Percentiles rank a stretch among this genome's conserved stretches.
These are phyloP conservation scores for Diutina mesorugosa DNA, from an alignment of 1,139 yeast genomes.

Conservation along the genomic window DNA sequence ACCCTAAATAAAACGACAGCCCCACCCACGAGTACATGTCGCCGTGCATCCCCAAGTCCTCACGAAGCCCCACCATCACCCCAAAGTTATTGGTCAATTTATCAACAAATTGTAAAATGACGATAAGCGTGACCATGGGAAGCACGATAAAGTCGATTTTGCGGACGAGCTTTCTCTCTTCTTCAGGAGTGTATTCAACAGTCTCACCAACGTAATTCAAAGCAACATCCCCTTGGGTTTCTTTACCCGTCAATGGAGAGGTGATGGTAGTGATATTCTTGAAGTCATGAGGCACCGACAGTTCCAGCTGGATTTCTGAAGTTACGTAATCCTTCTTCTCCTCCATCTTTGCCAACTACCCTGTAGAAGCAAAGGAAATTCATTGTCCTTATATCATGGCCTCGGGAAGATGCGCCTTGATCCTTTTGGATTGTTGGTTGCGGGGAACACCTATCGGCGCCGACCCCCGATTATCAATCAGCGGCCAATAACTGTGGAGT, in stretches of 20 bases:
- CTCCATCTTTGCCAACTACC: neutral
- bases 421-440: too few species aligned
- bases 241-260: conserved; percentile 5
- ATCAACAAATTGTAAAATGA: conserved; percentile 5
- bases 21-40: conserved; percentile 5
- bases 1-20: conserved; percentile 5
- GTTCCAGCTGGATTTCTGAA: neutral
- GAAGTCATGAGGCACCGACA: neutral
- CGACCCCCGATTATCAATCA: too few species aligned
- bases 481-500: too few species aligned
- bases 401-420: too few species aligned
- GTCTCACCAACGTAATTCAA: conserved; percentile 3
- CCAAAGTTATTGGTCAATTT: conserved; percentile 6
- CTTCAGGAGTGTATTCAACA: conserved; percentile 3
- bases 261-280: conserved; percentile 5
- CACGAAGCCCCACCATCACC: conserved; percentile 4
- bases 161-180: conserved; percentile 4
- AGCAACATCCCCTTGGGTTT: conserved; percentile 3
- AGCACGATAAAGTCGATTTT: conserved; percentile 5
- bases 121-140: conserved; percentile 4
- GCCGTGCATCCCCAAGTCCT: conserved; percentile 6
- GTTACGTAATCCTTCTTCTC: neutral
- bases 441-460: too few species aligned
- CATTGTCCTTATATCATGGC: too few species aligned
- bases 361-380: too few species aligned